These are phyloP conservation scores for Zygosaccharomyces sapae DNA, from an alignment of 1,139 yeast genomes.

Conservation along the genomic window DNA sequence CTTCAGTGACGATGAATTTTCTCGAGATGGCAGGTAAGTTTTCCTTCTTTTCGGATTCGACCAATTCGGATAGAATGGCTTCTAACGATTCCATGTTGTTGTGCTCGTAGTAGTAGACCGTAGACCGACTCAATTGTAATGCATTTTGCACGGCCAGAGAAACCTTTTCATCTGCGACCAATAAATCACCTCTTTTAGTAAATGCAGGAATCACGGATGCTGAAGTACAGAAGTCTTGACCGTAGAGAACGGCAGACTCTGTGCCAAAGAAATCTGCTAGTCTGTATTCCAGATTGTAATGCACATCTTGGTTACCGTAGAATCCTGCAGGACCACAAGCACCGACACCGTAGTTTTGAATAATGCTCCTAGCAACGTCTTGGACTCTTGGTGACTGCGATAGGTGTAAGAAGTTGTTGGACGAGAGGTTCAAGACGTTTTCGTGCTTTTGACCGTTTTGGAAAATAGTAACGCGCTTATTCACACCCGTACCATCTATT, in stretches of 20 bases:
- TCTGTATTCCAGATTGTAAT: conserved; percentile 72
- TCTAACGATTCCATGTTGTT: conserved; percentile 84
- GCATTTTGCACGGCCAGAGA: conserved; percentile 84
- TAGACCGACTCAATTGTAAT: conserved; percentile 77
- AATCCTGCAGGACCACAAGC: conserved; percentile 99
- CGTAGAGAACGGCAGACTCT: conserved; percentile 78
- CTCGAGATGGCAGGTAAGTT: conserved; percentile 70
- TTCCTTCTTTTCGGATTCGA: conserved; percentile 55
- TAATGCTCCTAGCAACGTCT: conserved; percentile 54
- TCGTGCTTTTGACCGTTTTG: conserved; percentile 31
- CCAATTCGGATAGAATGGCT: conserved; percentile 56
- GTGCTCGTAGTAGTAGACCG: conserved; percentile 78
- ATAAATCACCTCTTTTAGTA: conserved; percentile 89
- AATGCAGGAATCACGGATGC: conserved; percentile 97
- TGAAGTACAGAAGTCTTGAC: conserved; percentile 88
- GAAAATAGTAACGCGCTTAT: conserved; percentile 45
- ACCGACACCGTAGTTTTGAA: conserved; percentile 83
- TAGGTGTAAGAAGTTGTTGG: conserved; percentile 60
- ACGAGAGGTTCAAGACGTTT: conserved; percentile 58
- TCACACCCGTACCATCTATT: conserved; percentile 50
- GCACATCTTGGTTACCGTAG: conserved; percentile 94
- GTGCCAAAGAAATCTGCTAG: conserved; percentile 71
- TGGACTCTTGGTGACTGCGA: conserved; percentile 47
- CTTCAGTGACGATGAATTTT: conserved; percentile 88
- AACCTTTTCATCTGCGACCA: conserved; percentile 81